phyloP scores from a whole-genome alignment of 2,329 filamentous ascomycete species.

The Rhynchosporium secalis region DNA sequence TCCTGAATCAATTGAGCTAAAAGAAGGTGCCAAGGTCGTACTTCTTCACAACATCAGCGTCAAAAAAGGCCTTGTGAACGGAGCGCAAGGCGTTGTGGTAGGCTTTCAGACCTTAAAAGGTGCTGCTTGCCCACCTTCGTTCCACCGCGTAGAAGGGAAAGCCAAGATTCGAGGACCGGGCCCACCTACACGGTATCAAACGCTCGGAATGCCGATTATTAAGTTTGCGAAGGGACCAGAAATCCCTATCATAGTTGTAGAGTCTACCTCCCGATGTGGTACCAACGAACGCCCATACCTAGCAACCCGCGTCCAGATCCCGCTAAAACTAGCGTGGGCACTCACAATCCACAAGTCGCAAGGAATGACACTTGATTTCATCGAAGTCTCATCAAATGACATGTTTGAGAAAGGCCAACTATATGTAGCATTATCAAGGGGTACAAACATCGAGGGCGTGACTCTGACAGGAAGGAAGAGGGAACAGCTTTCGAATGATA shows the following conservation, averaged over 20 bases:
- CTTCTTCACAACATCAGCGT: slow-evolving; percentile 30
- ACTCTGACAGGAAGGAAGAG: slow-evolving; percentile 30
- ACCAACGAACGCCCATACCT: slow-evolving; percentile 23
- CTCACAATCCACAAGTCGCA: slow-evolving; percentile 97
- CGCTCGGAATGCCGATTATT: slow-evolving; percentile 26
- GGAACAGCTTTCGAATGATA: slow-evolving; percentile 27
- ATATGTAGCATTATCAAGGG: slow-evolving; percentile 36
- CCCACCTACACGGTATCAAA: not conserved
- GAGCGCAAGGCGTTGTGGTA: slow-evolving; percentile 34
- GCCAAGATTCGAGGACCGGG: not conserved
- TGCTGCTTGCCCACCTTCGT: not conserved
- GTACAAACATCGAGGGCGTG: slow-evolving; percentile 31
- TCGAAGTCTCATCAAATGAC: slow-evolving; percentile 32
- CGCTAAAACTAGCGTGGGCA: slow-evolving; percentile 91
- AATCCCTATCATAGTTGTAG: slow-evolving; percentile 20
- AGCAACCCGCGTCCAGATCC: slow-evolving; percentile 49
- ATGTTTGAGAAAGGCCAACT: slow-evolving; percentile 36
- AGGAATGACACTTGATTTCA: slow-evolving; percentile 65
- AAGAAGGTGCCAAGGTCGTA: slow-evolving; percentile 36
- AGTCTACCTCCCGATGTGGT: slow-evolving; percentile 19
- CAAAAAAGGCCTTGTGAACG: slow-evolving; percentile 33
- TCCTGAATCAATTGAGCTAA: slow-evolving; percentile 24
- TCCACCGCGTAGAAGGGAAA: not conserved
- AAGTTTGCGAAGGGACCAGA: slow-evolving; percentile 28
- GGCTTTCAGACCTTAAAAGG: slow-evolving; percentile 23